Base-by-base conservation (phyloP, 306 rosid genomes). In the Castanopsis chinensis region DNA sequence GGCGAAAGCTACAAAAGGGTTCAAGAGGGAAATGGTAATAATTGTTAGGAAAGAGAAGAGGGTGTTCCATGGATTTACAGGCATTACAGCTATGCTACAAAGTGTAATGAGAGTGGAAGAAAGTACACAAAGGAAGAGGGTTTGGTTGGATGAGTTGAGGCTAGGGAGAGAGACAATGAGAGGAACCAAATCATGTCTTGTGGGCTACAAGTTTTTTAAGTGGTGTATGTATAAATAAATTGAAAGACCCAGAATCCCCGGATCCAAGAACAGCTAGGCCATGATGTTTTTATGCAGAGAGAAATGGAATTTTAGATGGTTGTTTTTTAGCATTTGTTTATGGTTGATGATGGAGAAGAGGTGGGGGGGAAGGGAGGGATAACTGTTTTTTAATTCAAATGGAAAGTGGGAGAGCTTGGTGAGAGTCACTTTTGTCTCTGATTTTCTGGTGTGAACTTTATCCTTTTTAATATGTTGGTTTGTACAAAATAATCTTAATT, bases 241-340 rank as follows among this genome's bases (percentile, higher is more conserved):
- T 60, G 72, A 88, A 83, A 83, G 83, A 81, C 86, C 92, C 91
- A 84, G 88, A 91, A 91, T 89, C 92, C 87, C 90, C 87, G 92
- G 99, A 94, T 94, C 99, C 97, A 90, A 92, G 95, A 90, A 89
- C 97, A 90, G 92, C 95, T 88, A 87, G 95, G 92, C 91, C 93
- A 90, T 90, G 88, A 91, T 91, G 96, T 85, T 85, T 49, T 49
- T 75, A 78, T 75, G 84, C 85, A 84, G 80, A 84, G 88, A 79
- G 90, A 83, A 80, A 79, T 87, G 91, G 91, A 91, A 87, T 84
- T 85, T 89, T 85, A 74, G 89, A 85, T 80, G 79, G 85, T 32
- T 89, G 80, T 87, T 85, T 84, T 72, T 81, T 79, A 64, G 86
- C 86, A 87, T 60, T 92, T 91, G 89, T 90, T 90, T 87, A 91